Evolutionary conservation across 1,139 yeast species (phyloP), one percentile per base, ranked within the genome.

Genomic region (Saccharomyces hybrid): DNA sequence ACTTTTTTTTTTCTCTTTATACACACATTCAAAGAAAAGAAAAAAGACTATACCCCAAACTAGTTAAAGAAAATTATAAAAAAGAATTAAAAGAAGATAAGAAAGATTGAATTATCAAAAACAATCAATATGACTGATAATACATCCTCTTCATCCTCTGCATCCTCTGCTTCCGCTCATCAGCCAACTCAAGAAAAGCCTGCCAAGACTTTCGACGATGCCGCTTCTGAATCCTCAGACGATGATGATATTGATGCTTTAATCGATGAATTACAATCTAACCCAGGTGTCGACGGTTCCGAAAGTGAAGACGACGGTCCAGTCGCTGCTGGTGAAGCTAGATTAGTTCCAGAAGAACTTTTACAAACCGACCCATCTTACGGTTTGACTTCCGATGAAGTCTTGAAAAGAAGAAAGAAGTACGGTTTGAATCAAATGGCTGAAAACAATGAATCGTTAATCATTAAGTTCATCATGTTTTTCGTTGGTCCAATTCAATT

Each of bases 401-500:
- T 88, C 58, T 60, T 73, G 68, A 83, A 80, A 73, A 85, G 97
- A 80, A 82, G 95, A 76, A 89, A 88, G 86, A 88, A 86, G 80
- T 90, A 76, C 70, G 97, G 97, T 78, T 76, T 83, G 65, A 90
- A 90, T 77, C 91, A 88, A 77, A 88, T 90, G 95, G 85, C 89
- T 64, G 97, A 90, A 76, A 96, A 90, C 74, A 76, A 82, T 69
- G 96, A 88, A 76, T 88, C 86, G 78, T 64, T 87, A 75, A 69
- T 88, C 58, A 74, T 88, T 64, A 90, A 90, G 80, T 89, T 90
- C 73, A 72, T 86, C 70, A 82, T 83, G 87, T 90, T 88, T 81
- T 90, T 90, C 73, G 88, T 90, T 63, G 97, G 97, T 77, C 97
- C 97, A 63, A 89, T 90, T 74, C 97, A 90, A 79, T 90, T 90